These are phyloP conservation scores for Leonotis leonurus DNA, from an alignment of 257 asterid genomes.

Conservation along the genomic window DNA sequence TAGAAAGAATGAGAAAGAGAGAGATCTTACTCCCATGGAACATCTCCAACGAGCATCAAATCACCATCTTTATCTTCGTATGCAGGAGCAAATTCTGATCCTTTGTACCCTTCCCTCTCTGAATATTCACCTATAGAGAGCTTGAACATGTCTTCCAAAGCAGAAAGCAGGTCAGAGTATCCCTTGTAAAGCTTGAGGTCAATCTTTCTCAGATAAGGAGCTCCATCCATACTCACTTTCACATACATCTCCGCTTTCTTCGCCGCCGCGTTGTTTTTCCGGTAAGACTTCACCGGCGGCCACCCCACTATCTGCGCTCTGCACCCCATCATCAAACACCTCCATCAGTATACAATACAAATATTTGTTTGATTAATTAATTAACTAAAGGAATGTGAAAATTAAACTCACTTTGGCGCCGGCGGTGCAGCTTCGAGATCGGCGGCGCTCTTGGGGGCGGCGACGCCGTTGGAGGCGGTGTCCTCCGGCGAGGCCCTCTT, in stretches of 20 bases:
- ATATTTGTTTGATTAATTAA: no score
- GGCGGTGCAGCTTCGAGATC: constrained; percentile 33
- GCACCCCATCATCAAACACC: neutral
- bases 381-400: neutral
- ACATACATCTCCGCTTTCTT: constrained; percentile 43
- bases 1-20: neutral
- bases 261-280: constrained; percentile 37
- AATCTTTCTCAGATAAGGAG: constrained; percentile 75
- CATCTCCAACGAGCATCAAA: constrained; percentile 91
- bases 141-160: constrained; percentile 73
- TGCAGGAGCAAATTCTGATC: constrained; percentile 87
- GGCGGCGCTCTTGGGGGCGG: constrained; percentile 22
- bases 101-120: constrained; percentile 83
- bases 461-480: constrained; percentile 18
- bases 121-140: constrained; percentile 76
- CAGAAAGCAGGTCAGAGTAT: constrained; percentile 47
- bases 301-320: constrained; percentile 62
- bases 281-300: constrained; percentile 61
- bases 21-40: constrained; percentile 65
- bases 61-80: constrained; percentile 94
- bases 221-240: constrained; percentile 91
- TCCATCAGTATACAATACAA: neutral
- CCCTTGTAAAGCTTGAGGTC: constrained; percentile 55
- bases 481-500: constrained; percentile 45
- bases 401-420: constrained; percentile 42